phyloP scores from a whole-genome alignment of 805 yeast species.

The Starmerella roubikii region DNA sequence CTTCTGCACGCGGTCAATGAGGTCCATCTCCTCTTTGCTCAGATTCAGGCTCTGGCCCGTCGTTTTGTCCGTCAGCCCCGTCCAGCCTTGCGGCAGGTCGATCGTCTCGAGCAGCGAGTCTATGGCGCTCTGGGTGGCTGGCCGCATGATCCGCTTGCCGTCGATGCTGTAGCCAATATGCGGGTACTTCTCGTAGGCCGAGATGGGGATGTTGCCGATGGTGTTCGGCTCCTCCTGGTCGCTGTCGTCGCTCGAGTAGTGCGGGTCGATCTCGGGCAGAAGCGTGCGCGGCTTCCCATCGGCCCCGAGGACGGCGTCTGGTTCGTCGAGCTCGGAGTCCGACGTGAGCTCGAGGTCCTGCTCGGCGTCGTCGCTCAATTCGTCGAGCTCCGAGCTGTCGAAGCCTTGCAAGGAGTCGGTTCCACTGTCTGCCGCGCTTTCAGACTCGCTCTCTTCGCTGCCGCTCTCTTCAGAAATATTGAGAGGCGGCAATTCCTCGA shows the following conservation, averaged over 20 bases:
- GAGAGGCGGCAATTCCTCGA: constrained; percentile 11
- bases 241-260: constrained; percentile 88
- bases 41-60: constrained; percentile 78
- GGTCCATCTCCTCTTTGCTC: constrained; percentile 74
- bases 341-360: constrained; percentile 22
- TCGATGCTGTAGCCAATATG: constrained; percentile 94
- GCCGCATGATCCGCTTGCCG: constrained; percentile 97
- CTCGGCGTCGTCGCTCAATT: constrained; percentile 30
- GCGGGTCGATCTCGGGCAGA: constrained; percentile 84
- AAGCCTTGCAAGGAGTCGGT: constrained; percentile 13
- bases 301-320: constrained; percentile 27
- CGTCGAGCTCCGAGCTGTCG: constrained; percentile 19
- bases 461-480: constrained; percentile 6
- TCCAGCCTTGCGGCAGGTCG: constrained; percentile 97
- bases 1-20: constrained; percentile 71
- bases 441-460: constrained; percentile 4
- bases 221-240: constrained; percentile 73
- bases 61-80: constrained; percentile 80
- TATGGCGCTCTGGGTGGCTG: constrained; percentile 90
- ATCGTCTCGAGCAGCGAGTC: constrained; percentile 80
- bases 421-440: background rate
- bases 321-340: constrained; percentile 29
- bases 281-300: constrained; percentile 73
- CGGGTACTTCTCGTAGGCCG: constrained; percentile 94
- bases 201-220: constrained; percentile 82